Evolutionary conservation across 2,329 filamentous ascomycete genomes (phyloP), one percentile per base, ranked within the genome.

Genomic region (Magnaporthiopsis incrustans): DNA sequence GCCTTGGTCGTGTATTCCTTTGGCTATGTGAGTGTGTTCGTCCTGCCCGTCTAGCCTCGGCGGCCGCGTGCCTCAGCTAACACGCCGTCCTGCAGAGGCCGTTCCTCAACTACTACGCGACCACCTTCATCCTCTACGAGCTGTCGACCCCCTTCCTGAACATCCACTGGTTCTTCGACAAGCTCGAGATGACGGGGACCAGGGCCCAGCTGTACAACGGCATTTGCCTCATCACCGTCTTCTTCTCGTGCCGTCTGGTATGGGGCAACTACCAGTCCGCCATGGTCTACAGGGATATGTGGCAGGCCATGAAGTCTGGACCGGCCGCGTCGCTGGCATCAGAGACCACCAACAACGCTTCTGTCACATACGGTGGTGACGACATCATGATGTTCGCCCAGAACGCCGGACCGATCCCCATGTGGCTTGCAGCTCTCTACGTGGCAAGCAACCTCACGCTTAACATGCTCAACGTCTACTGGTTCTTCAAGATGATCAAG

Each of bases 91-190:
- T 30, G 0, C 72, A 95, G 91, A 83, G 90, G 66, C 91, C 91
- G 2, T 93, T 94, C 71, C 82, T 93, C 68, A 93, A 94, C 78
- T 93, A 88, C 79, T 96, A 95, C 76, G 89, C 85, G 64, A 83
- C 84, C 64, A 85, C 86, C 66, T 96, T 96, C 76, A 91, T 96
- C 71, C 87, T 95, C 65, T 96, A 92, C 84, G 91, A 96, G 76
- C 84, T 96, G 56, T 93, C 90, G 32, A 90, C 89, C 5, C 90
- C 91, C 10, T 93, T 95, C 75, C 82, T 95, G 65, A 96, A 96
- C 73, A 84, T 94, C 73, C 91, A 96, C 79, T 96, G 91, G 91
- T 95, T 95, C 79, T 91, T 90, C 77, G 91, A 96, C 77, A 96
- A 96, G 79, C 79, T 94, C 65, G 83, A 86, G 71, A 87, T 92